A percentile compares a stretch with the other conserved stretches of the same genome.
phyloP scores from a whole-genome alignment of 176 grass and related monocot species.

The Chrysopogon serrulatus region DNA sequence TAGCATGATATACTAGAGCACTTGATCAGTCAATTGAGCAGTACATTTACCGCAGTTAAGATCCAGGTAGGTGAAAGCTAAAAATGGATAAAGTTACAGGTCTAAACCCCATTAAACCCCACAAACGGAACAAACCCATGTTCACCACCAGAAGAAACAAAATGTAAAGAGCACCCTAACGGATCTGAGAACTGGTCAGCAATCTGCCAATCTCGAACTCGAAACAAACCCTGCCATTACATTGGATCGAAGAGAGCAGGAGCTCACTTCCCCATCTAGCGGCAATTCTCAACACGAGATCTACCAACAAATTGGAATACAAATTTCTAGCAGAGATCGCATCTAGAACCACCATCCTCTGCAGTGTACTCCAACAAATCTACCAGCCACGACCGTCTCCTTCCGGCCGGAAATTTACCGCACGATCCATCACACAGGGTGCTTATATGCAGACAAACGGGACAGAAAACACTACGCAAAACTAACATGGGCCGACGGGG shows the following conservation, averaged over 20 bases:
- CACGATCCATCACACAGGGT: background rate
- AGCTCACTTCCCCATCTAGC: background rate
- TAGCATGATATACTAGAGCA: background rate
- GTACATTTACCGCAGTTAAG: background rate
- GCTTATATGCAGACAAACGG: background rate
- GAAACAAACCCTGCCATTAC: background rate
- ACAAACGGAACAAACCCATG: background rate
- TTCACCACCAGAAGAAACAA: background rate
- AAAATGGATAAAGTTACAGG: background rate
- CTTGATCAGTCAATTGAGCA: background rate
- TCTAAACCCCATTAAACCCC: conserved; percentile 38
- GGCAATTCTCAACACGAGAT: background rate
- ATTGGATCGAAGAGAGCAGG: background rate
- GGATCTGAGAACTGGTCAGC: background rate
- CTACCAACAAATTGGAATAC: background rate
- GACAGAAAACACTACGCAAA: background rate
- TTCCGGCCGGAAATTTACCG: background rate
- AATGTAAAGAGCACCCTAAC: background rate
- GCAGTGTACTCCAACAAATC: background rate
- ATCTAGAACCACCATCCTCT: background rate
- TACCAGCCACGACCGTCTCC: background rate
- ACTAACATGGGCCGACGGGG: no score
- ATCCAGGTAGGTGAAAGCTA: background rate
- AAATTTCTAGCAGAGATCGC: background rate
- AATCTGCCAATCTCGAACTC: background rate